A percentile compares a stretch with the other conserved stretches of the same genome.
phyloP scores from a whole-genome alignment of 176 grass and related monocot genomes.

The Avena eriantha region DNA sequence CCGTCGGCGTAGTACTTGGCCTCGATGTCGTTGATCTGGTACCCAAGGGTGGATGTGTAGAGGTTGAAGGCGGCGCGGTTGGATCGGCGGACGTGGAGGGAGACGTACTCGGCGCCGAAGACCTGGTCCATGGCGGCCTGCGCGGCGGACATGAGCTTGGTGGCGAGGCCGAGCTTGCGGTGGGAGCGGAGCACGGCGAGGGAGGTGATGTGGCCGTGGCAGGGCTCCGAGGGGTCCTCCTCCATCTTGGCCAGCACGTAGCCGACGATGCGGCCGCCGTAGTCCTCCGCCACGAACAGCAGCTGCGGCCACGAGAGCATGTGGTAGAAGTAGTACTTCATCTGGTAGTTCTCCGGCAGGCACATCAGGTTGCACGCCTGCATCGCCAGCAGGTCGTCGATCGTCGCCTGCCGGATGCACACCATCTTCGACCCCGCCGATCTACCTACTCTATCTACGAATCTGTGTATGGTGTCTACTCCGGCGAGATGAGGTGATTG shows the following conservation, averaged over 20 bases:
- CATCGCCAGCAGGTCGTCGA: constrained; percentile 96
- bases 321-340: constrained; percentile 99
- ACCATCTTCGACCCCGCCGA: constrained; percentile 56
- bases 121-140: constrained; percentile 98
- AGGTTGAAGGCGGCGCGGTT: constrained; percentile 93
- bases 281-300: constrained; percentile 96
- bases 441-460: not conserved
- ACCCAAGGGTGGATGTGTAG: constrained; percentile 83
- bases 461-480: not conserved
- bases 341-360: constrained; percentile 99
- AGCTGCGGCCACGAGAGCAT: constrained; percentile 99
- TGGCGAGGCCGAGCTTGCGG: constrained; percentile 95
- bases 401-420: constrained; percentile 92
- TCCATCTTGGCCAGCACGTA: constrained; percentile 99
- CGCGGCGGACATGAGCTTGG: constrained; percentile 95
- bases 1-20: constrained; percentile 94
- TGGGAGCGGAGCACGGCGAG: constrained; percentile 97
- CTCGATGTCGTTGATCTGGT: constrained; percentile 88
- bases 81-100: constrained; percentile 88
- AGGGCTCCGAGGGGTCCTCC: constrained; percentile 96
- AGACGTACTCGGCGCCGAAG: constrained; percentile 92
- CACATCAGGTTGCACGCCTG: constrained; percentile 99
- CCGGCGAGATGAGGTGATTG: constrained; percentile 20
- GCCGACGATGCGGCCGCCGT: constrained; percentile 92
- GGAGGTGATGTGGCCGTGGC: constrained; percentile 98